A percentile compares a stretch with the other conserved stretches of the same genome.
These are phyloP conservation scores for Diaporthe australafricana DNA, from an alignment of 2,329 filamentous ascomycete genomes.

Conservation along the genomic window DNA sequence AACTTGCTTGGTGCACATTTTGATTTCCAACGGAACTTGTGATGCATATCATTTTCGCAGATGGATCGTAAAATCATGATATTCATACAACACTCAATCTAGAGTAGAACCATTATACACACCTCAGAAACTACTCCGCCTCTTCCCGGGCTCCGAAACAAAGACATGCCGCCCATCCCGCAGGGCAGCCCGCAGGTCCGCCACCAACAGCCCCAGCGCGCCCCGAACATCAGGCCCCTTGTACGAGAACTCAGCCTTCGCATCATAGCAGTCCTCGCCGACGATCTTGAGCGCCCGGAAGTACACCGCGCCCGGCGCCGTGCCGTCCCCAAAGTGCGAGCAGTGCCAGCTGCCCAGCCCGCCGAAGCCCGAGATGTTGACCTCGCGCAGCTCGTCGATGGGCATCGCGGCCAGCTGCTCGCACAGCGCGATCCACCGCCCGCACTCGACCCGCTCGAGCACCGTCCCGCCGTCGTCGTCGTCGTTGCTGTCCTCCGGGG, in stretches of 20 bases:
- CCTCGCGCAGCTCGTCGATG: conserved; percentile 7
- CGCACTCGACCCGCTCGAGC: neutral
- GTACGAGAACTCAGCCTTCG: conserved; percentile 15
- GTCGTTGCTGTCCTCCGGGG: neutral
- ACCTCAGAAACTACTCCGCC: conserved; percentile 20
- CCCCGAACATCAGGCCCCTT: neutral
- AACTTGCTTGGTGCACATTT: too few species aligned
- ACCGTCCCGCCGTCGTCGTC: neutral
- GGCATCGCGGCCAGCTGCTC: conserved; percentile 3
- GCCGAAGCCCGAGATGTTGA: conserved; percentile 16
- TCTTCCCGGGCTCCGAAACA: neutral
- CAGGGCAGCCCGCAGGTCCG: conserved; percentile 6
- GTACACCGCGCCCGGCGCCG: conserved; percentile 1
- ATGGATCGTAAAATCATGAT: neutral
- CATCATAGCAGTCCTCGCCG: neutral
- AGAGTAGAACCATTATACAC: neutral
- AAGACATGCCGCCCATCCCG: conserved; percentile 29
- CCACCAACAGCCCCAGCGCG: neutral
- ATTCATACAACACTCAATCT: neutral
- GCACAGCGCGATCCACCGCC: neutral
- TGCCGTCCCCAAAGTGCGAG: neutral
- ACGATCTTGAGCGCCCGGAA: conserved; percentile 14
- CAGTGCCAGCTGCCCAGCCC: conserved; percentile 16
- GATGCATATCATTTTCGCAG: too few species aligned
- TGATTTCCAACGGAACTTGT: too few species aligned